A percentile compares a stretch with the other conserved stretches of the same genome.
Conservation (phyloP, 495 filamentous ascomycete species). For the Aspergillus sclerotiicarbonarius region DNA sequence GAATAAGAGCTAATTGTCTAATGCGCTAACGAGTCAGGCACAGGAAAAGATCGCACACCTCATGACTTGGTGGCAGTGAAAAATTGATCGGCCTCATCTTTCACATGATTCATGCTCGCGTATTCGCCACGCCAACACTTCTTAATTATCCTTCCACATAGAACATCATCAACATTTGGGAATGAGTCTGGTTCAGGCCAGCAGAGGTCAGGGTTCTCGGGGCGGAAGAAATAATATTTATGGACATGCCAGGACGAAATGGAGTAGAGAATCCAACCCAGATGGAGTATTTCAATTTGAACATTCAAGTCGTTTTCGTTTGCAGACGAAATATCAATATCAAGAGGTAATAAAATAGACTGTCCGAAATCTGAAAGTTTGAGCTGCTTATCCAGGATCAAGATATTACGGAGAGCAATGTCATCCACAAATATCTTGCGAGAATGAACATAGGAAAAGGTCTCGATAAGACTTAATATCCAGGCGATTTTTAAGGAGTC, state of each 20-base stretch:
- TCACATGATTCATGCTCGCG: slow-evolving; percentile 14
- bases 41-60: too few relatives aligned
- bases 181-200: slow-evolving; percentile 17
- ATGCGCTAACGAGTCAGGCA: too few relatives aligned
- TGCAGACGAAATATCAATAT: slow-evolving; percentile 17
- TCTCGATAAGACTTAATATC: slow-evolving; percentile 16
- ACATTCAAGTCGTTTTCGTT: slow-evolving; percentile 17
- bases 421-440: slow-evolving; percentile 20
- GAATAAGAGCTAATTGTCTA: too few relatives aligned
- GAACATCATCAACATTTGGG: slow-evolving; percentile 17
- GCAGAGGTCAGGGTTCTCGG: slow-evolving; percentile 17
- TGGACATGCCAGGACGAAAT: slow-evolving; percentile 18
- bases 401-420: slow-evolving; percentile 21
- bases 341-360: slow-evolving; percentile 18
- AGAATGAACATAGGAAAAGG: slow-evolving; percentile 16
- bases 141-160: slow-evolving; percentile 16
- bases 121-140: slow-evolving; percentile 21
- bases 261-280: slow-evolving; percentile 24
- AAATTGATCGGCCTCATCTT: slow-evolving; percentile 8
- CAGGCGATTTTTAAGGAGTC: slow-evolving; percentile 10
- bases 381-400: slow-evolving; percentile 13
- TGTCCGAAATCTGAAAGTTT: slow-evolving; percentile 19
- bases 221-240: slow-evolving; percentile 21
- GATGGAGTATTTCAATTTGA: slow-evolving; percentile 22
- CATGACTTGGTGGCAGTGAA: slow-evolving; percentile 6